Conservation (phyloP, 129 eudicot species). For the Sambucus nigra region DNA sequence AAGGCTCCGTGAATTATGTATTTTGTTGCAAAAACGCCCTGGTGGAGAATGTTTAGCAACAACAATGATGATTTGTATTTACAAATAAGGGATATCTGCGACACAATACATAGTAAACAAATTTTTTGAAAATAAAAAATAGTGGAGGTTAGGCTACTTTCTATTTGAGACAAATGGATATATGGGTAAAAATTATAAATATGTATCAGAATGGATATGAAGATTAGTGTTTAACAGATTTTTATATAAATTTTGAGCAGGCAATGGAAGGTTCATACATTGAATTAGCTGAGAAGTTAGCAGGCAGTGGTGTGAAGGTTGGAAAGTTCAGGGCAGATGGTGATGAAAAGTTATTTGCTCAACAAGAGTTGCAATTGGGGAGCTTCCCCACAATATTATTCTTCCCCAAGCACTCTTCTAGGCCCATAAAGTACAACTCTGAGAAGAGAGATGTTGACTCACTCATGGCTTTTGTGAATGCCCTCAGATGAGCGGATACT, state of each 20-base stretch:
- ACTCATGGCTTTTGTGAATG: slow-evolving; percentile 71
- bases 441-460: slow-evolving; percentile 93
- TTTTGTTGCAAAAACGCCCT: no score
- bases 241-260: slow-evolving; percentile 14
- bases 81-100: no score
- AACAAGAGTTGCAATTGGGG: slow-evolving; percentile 66
- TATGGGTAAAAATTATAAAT: neutral
- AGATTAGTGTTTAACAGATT: neutral
- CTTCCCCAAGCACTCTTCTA: slow-evolving; percentile 77
- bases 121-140: no score
- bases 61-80: no score
- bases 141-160: no score
- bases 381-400: slow-evolving; percentile 87
- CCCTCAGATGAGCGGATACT: slow-evolving; percentile 52
- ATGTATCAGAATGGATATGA: neutral
- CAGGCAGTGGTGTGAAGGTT: slow-evolving; percentile 73
- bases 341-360: slow-evolving; percentile 68
- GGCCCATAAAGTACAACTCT: slow-evolving; percentile 69
- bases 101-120: no score
- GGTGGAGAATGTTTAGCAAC: no score
- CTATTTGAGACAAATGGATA: neutral
- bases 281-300: slow-evolving; percentile 78
- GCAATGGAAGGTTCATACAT: slow-evolving; percentile 79
- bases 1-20: no score
- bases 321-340: slow-evolving; percentile 93